A percentile compares a stretch with the other conserved stretches of the same genome.
These are phyloP conservation scores for Plasmopara halstedii DNA, from an alignment of 352 stramenopile genomes.

Conservation along the genomic window DNA sequence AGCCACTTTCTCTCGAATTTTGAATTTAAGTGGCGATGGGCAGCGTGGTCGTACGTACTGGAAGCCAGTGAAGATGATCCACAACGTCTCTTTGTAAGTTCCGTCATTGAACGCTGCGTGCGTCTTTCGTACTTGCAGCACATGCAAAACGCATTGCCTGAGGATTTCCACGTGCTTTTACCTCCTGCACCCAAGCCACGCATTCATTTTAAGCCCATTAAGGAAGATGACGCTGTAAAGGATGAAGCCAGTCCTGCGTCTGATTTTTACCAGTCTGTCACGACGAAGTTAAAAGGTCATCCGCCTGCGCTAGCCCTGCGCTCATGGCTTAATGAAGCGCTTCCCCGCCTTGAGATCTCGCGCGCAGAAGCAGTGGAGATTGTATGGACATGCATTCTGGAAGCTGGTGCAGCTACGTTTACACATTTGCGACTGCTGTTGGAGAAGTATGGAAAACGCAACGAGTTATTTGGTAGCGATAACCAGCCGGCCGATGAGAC, in stretches of 20 bases:
- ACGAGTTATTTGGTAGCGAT: conserved; percentile 38
- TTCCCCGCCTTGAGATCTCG: conserved; percentile 33
- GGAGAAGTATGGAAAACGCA: conserved; percentile 64
- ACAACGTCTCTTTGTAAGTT: conserved; percentile 78
- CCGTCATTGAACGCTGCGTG: conserved; percentile 79
- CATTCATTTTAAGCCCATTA: conserved; percentile 42
- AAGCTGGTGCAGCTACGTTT: conserved; percentile 72
- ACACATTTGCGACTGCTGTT: conserved; percentile 75
- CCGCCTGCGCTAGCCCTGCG: conserved; percentile 40
- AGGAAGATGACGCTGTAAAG: conserved; percentile 12
- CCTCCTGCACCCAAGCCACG: conserved; percentile 62
- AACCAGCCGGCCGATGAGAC: conserved; percentile 18
- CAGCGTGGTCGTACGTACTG: conserved; percentile 68
- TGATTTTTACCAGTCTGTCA: conserved; percentile 51
- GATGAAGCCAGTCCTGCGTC: conserved; percentile 15
- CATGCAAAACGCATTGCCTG: conserved; percentile 68
- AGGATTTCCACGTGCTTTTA: conserved; percentile 70
- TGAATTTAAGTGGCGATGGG: conserved; percentile 83
- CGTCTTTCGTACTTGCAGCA: conserved; percentile 79
- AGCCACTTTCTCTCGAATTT: conserved; percentile 85
- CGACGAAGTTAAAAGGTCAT: conserved; percentile 64
- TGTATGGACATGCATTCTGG: conserved; percentile 67
- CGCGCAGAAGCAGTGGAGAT: conserved; percentile 52
- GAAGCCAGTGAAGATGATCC: conserved; percentile 71
- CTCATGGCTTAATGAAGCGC: conserved; percentile 55